Conservation (phyloP, 805 yeast genomes). For the Jamesozyma spencerorum region DNA sequence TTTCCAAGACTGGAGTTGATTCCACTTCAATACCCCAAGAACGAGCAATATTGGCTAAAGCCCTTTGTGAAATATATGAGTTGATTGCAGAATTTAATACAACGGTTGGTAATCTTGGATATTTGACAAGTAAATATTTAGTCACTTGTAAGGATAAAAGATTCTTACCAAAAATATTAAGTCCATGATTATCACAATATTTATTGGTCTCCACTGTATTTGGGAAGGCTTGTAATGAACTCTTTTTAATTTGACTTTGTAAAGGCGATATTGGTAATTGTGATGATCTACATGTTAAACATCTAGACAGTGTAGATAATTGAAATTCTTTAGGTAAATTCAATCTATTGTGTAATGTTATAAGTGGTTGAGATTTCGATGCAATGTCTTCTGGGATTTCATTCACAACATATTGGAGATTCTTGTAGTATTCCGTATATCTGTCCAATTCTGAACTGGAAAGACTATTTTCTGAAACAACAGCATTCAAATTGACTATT, state of each 20-base stretch:
- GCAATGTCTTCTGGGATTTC: conserved; percentile 42
- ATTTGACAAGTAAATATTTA: conserved; percentile 61
- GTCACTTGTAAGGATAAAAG: conserved; percentile 66
- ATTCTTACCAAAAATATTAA: conserved; percentile 74
- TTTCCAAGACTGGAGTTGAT: conserved; percentile 48
- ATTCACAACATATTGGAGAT: conserved; percentile 13
- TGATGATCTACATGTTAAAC: conserved; percentile 53
- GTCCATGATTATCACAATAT: conserved; percentile 64
- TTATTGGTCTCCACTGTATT: conserved; percentile 32
- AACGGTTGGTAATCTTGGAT: conserved; percentile 83
- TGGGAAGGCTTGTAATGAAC: conserved; percentile 4
- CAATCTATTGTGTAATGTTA: conserved; percentile 71
- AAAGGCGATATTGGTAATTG: conserved; percentile 13
- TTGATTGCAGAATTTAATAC: conserved; percentile 70
- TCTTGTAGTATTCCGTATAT: conserved; percentile 20
- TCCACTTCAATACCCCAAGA: conserved; percentile 89
- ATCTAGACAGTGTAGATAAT: conserved; percentile 65
- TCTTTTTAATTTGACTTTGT: not conserved
- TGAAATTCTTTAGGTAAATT: conserved; percentile 49
- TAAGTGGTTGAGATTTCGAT: conserved; percentile 55
- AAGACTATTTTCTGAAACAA: not conserved
- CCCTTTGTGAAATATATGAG: conserved; percentile 58
- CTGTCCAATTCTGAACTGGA: conserved; percentile 12
- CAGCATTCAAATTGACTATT: not conserved
- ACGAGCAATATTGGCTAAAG: conserved; percentile 58